phyloP scores from a whole-genome alignment of 2,329 filamentous ascomycete species.

The Nothophoma quercina region DNA sequence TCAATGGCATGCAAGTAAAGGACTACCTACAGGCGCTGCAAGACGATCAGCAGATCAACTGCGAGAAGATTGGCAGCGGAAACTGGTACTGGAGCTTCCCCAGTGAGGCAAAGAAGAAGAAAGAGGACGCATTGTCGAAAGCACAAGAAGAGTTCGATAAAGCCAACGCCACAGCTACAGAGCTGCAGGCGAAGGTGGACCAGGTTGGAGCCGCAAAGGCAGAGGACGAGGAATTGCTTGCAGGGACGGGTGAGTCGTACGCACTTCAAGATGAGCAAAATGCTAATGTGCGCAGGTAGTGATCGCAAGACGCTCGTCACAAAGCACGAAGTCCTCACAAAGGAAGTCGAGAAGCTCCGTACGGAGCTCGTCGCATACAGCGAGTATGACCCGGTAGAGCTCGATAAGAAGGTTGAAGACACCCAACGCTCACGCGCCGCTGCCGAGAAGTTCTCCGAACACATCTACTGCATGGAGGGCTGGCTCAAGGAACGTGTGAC shows the following conservation, averaged over 20 bases:
- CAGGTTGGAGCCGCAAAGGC: constrained; percentile 48
- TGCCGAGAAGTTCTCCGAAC: constrained; percentile 53
- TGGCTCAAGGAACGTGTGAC: constrained; percentile 50
- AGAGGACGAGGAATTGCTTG: constrained; percentile 50
- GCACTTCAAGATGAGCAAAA: background rate
- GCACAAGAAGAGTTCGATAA: constrained; percentile 51
- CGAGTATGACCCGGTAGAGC: constrained; percentile 55
- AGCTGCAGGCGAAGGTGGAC: constrained; percentile 52
- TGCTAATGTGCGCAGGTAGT: constrained; percentile 24
- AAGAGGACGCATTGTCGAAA: constrained; percentile 49
- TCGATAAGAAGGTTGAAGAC: constrained; percentile 51
- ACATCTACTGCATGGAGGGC: constrained; percentile 56
- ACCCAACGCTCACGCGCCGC: constrained; percentile 36
- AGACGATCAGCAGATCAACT: constrained; percentile 67
- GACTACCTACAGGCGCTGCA: constrained; percentile 69
- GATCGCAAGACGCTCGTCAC: constrained; percentile 50
- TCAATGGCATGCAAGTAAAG: constrained; percentile 72
- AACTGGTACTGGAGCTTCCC: constrained; percentile 77
- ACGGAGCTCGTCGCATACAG: constrained; percentile 55
- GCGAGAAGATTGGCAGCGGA: constrained; percentile 74
- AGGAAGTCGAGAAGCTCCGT: constrained; percentile 49
- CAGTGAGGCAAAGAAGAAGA: constrained; percentile 62
- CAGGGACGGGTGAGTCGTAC: constrained; percentile 35
- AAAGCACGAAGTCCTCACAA: constrained; percentile 46
- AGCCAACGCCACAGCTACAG: constrained; percentile 40